Evolutionary conservation across 129 eudicot species (phyloP), one percentile per base, ranked within the genome.

Genomic region (Chrysanthemum makinoi): DNA sequence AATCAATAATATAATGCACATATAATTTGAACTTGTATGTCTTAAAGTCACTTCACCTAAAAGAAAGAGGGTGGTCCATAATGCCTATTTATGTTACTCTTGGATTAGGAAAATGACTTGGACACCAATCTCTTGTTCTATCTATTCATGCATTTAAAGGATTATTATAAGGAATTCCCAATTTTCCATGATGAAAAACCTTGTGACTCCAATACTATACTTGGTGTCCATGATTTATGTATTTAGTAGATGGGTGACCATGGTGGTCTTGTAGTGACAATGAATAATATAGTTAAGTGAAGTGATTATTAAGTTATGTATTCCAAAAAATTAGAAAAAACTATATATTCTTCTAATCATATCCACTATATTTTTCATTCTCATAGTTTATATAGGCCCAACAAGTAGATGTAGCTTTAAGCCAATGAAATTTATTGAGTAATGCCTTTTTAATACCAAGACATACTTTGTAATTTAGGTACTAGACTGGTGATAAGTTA

Each of bases 91-190:
- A 56, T 57, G 15, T 43, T 70, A 13, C 48, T 19, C 6, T 43
- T 58, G 22, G 19, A 57, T 57, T 57, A 57, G 66, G 24, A 71
- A 70, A 57, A 60, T 60, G 43, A 60, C 46, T 12, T 60, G 65
- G 43, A 39, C 56, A 16, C 59, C 47, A 44, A 3, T 59, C 67
- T 11, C 46, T 19, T 71, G 75, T 58, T 49, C 47, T 47, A 49
- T 51, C 55, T 26, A 22, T 24, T 51, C 14, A 50, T 19, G 43
- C 15, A 49, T 11, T 68, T 68, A 50, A 50, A 26, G 46, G 35
- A 10, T 16, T 14, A 3, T 28, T 3, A 14, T 3, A 14, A 28
- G 2, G 43, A 61, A 61, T 61, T 61, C 61, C 10, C 14, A 62
- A 60, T 24, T 60, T 60, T 48, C 52, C 14, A 62, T 33, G 24